Evolutionary conservation across 2,329 filamentous ascomycete species (phyloP).

Genomic region (Epichloe gansuensis): DNA sequence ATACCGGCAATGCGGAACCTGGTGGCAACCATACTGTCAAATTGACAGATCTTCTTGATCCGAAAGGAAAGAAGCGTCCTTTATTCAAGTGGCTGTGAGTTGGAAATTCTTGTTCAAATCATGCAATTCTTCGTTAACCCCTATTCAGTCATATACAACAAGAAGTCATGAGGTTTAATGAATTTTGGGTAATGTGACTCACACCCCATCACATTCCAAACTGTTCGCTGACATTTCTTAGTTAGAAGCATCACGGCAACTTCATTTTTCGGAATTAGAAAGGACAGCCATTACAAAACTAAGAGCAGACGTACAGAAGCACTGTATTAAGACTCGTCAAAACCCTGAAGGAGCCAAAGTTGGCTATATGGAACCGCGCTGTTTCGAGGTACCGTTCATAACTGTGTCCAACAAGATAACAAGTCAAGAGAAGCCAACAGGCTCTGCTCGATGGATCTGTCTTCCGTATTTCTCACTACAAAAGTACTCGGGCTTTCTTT

Average conservation of each 20-base stretch:
- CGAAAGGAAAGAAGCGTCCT: conserved; percentile 18
- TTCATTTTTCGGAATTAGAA: conserved; percentile 22
- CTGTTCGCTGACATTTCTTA: conserved; percentile 10
- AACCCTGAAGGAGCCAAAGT: conserved; percentile 27
- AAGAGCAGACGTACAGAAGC: conserved; percentile 25
- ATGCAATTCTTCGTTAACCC: conserved; percentile 8
- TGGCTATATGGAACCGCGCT: conserved; percentile 28
- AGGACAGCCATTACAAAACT: conserved; percentile 23
- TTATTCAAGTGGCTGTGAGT: conserved; percentile 31
- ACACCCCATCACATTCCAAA: background rate
- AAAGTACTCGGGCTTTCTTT: conserved; percentile 27
- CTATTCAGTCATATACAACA: conserved; percentile 24
- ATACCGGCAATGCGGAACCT: conserved; percentile 26
- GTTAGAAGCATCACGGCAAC: conserved; percentile 23
- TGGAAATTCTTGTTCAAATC: too few relatives aligned
- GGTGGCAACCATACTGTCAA: conserved; percentile 23
- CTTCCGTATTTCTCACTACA: conserved; percentile 36
- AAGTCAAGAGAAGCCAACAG: conserved; percentile 5
- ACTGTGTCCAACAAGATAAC: conserved; percentile 10
- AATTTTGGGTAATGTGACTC: conserved; percentile 23
- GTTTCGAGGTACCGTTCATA: conserved; percentile 24
- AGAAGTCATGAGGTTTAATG: conserved; percentile 29
- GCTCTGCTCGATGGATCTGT: conserved; percentile 28
- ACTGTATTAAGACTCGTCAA: conserved; percentile 23
- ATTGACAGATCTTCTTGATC: conserved; percentile 24